Conservation (phyloP, 495 filamentous ascomycete genomes). For the Sabuloglossum arenarium region DNA sequence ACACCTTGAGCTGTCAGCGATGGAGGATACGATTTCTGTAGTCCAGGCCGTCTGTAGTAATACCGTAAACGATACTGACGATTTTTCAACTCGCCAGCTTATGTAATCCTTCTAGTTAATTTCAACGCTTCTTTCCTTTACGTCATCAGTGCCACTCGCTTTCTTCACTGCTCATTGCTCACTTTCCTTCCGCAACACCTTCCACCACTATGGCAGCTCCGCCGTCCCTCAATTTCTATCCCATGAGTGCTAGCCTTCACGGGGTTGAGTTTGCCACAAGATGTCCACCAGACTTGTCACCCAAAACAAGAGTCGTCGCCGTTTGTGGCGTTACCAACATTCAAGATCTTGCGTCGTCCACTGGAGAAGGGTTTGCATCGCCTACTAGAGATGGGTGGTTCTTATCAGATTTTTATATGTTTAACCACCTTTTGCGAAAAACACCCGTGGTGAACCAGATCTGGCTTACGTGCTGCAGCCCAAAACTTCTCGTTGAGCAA, state of each 20-base stretch:
- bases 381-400: slow-evolving; percentile 13
- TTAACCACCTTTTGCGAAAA: slow-evolving; percentile 12
- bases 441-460: slow-evolving; percentile 8
- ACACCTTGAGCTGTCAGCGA: no score
- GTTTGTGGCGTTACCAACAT: slow-evolving; percentile 10
- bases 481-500: slow-evolving; percentile 9
- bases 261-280: background rate
- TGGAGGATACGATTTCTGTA: no score
- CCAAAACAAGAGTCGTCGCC: slow-evolving; percentile 10
- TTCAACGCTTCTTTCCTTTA: background rate
- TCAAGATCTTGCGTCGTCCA: background rate
- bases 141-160: background rate
- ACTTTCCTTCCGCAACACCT: slow-evolving; percentile 1
- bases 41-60: no score
- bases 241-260: background rate
- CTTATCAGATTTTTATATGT: slow-evolving; percentile 13
- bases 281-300: slow-evolving; percentile 5
- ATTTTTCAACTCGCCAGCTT: no score
- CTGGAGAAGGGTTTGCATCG: slow-evolving; percentile 4
- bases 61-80: no score
- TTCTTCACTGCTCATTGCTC: background rate
- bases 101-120: background rate
- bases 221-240: slow-evolving; percentile 2
- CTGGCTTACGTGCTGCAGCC: slow-evolving; percentile 12
- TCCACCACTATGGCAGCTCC: background rate